These are phyloP conservation scores for Mrakia frigida DNA, from an alignment of 768 basidiomycete genomes.

Conservation along the genomic window DNA sequence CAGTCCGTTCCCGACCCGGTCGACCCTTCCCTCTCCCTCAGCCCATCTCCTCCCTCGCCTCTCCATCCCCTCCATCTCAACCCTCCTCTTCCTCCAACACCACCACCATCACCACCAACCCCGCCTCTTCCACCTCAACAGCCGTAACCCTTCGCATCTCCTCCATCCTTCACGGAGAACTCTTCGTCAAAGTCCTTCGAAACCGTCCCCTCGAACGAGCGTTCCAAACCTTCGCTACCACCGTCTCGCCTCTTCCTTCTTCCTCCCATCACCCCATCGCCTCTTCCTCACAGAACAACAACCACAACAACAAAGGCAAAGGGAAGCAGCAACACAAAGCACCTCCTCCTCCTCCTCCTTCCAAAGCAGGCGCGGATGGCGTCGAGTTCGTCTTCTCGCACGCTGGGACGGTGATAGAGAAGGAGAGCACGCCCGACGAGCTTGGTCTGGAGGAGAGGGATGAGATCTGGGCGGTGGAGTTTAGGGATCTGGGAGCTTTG, in stretches of 20 bases:
- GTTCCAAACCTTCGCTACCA: background rate
- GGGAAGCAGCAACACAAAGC: conserved; percentile 18
- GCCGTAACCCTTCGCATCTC: conserved; percentile 50
- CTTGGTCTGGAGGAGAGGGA: conserved; percentile 81
- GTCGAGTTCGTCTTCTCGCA: conserved; percentile 81
- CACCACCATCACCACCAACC: background rate
- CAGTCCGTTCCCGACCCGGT: conserved; percentile 76
- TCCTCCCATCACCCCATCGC: background rate
- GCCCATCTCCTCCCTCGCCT: background rate
- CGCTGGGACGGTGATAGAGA: conserved; percentile 69
- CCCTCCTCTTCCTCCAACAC: conserved; percentile 43
- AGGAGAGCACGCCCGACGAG: conserved; percentile 79
- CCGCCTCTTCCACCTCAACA: conserved; percentile 9
- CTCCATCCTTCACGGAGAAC: conserved; percentile 69
- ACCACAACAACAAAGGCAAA: conserved; percentile 12
- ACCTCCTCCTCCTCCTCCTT: conserved; percentile 38
- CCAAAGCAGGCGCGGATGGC: conserved; percentile 37
- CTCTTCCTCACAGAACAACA: background rate
- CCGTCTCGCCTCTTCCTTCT: background rate
- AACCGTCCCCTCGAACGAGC: conserved; percentile 61
- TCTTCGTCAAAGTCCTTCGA: conserved; percentile 81
- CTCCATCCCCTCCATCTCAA: background rate
- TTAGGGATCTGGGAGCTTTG: conserved; percentile 81
- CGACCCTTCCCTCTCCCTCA: conserved; percentile 5
- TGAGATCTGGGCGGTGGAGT: conserved; percentile 79